Conservation (phyloP, 257 asterid genomes). For the Gentiana dahurica region DNA sequence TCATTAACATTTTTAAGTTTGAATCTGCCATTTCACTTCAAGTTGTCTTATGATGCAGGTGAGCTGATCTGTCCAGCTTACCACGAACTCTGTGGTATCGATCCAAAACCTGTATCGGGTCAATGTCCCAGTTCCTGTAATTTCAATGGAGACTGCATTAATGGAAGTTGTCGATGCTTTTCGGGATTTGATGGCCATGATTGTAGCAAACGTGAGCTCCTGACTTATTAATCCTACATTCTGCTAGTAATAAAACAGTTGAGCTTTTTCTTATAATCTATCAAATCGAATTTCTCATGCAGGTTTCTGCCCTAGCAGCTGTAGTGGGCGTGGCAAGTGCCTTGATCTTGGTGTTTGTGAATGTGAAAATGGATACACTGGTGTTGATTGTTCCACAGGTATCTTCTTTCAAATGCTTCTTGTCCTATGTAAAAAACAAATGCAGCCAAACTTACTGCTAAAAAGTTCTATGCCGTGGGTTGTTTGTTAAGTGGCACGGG, state of each 20-base stretch:
- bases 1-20: neutral
- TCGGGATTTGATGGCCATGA: constrained; percentile 86
- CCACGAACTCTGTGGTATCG: constrained; percentile 75
- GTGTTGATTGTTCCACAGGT: constrained; percentile 95
- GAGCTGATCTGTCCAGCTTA: constrained; percentile 88
- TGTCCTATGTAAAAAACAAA: no score
- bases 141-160: constrained; percentile 83
- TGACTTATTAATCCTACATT: neutral
- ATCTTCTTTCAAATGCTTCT: constrained; percentile 2
- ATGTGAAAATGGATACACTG: constrained; percentile 74
- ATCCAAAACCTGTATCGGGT: constrained; percentile 52
- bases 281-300: constrained; percentile 10
- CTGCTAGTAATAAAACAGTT: neutral
- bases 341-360: constrained; percentile 51
- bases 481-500: no score
- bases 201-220: constrained; percentile 50
- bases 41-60: constrained; percentile 32
- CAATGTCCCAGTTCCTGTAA: constrained; percentile 77
- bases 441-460: no score
- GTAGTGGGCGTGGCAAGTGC: constrained; percentile 69
- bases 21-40: constrained; percentile 1
- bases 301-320: constrained; percentile 69
- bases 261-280: constrained; percentile 1
- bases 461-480: no score
- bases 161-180: constrained; percentile 83